Evolutionary conservation across 106 monocot genomes (phyloP).

Genomic region (Agapanthus africanus): DNA sequence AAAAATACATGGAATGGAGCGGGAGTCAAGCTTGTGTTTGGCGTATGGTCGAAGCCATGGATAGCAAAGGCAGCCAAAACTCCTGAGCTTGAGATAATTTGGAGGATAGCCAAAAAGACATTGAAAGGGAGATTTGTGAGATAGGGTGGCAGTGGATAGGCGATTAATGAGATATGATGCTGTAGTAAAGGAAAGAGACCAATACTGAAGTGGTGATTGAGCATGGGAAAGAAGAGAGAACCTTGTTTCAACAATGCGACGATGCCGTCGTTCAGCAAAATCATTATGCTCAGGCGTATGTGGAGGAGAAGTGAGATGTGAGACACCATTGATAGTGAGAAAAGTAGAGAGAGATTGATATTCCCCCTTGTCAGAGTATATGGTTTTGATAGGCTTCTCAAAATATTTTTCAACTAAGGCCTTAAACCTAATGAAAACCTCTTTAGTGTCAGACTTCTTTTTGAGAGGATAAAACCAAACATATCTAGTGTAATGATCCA

Average conservation of each 20-base stretch:
- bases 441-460: background rate
- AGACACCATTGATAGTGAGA: background rate
- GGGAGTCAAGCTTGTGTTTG: background rate
- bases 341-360: background rate
- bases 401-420: constrained; percentile 1
- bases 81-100: background rate
- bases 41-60: constrained; percentile 7
- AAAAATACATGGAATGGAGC: constrained; percentile 5
- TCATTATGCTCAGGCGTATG: constrained; percentile 6
- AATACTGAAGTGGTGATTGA: background rate
- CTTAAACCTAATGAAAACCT: background rate
- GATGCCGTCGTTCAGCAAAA: background rate
- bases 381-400: background rate
- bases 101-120: background rate
- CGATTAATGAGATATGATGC: constrained; percentile 6
- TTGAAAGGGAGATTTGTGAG: background rate
- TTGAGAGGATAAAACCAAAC: constrained; percentile 9
- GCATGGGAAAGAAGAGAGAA: background rate
- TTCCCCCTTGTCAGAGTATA: constrained; percentile 8
- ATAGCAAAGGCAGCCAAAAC: constrained; percentile 1
- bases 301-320: background rate
- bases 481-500: background rate
- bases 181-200: background rate
- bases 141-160: background rate
- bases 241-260: constrained; percentile 5